Evolutionary conservation across 2,329 filamentous ascomycete genomes (phyloP).

Genomic region (Mariannaea elegans): DNA sequence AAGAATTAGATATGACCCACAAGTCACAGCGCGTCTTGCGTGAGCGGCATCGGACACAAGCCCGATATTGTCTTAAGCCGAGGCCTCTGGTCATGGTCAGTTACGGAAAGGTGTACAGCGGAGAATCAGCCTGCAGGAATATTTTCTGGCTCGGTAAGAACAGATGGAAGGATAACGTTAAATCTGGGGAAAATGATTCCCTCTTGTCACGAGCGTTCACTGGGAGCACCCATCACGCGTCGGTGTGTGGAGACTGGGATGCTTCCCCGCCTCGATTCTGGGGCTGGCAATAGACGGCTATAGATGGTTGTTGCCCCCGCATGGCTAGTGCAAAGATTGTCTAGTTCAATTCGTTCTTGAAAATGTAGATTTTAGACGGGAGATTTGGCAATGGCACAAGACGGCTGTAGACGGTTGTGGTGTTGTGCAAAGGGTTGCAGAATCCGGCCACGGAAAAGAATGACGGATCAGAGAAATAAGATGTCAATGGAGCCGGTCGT

Average conservation of each 20-base stretch:
- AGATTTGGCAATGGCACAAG: not conserved
- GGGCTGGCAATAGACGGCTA: conserved; percentile 20
- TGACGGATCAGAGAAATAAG: not conserved
- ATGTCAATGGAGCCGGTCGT: too few species aligned
- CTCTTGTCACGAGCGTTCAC: not conserved
- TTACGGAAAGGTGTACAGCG: too few species aligned
- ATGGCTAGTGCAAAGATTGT: not conserved
- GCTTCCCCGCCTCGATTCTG: conserved; percentile 15
- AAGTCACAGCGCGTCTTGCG: conserved; percentile 23
- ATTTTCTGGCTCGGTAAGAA: conserved; percentile 1
- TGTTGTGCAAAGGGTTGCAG: not conserved
- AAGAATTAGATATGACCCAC: conserved; percentile 1
- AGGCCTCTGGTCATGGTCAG: conserved; percentile 20
- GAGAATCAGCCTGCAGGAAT: not conserved
- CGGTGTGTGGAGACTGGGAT: not conserved
- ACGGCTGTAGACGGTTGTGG: conserved; percentile 7
- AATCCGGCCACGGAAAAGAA: not conserved
- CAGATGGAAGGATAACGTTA: conserved; percentile 1
- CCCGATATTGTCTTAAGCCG: conserved; percentile 21
- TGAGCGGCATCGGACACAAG: conserved; percentile 19
- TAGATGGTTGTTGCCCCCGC: conserved; percentile 12
- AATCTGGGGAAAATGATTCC: not conserved
- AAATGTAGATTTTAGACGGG: not conserved
- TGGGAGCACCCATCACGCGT: not conserved
- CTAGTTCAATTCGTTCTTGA: too few species aligned